Evolutionary conservation across 164 flowering plant species (phyloP).

Genomic region (Vitis rupestris): DNA sequence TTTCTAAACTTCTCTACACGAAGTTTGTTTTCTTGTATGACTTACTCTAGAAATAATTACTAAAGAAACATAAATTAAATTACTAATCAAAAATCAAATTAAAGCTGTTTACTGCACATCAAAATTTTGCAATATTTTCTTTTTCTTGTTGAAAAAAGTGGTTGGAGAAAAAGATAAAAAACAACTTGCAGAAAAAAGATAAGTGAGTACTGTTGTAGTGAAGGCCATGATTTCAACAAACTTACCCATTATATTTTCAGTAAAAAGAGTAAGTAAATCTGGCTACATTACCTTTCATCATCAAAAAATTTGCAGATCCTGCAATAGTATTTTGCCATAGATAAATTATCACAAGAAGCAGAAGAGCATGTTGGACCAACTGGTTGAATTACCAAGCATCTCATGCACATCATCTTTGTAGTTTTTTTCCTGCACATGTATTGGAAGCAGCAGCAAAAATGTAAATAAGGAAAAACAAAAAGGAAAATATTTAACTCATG

Average conservation of each 20-base stretch:
- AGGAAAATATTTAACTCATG: background rate
- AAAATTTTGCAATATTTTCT: no score
- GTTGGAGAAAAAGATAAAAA: no score
- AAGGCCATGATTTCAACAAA: background rate
- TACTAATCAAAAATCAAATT: no score
- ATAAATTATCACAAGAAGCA: slow-evolving; percentile 43
- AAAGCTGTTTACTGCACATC: no score
- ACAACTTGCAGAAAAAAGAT: no score
- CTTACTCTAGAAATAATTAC: no score
- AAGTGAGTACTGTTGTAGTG: no score
- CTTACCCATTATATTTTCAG: slow-evolving; percentile 1
- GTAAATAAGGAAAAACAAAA: slow-evolving; percentile 4
- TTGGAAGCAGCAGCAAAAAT: slow-evolving; percentile 8
- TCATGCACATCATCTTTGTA: slow-evolving; percentile 93
- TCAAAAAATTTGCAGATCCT: slow-evolving; percentile 81
- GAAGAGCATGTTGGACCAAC: slow-evolving; percentile 60
- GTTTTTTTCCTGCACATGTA: slow-evolving; percentile 56
- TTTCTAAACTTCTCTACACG: no score
- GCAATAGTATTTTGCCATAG: slow-evolving; percentile 91
- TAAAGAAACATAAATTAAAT: no score
- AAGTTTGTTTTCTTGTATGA: no score
- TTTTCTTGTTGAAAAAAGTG: no score
- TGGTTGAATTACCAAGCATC: slow-evolving; percentile 79
- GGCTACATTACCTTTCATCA: slow-evolving; percentile 64
- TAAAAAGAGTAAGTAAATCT: background rate